Evolutionary conservation across 2,329 filamentous ascomycete species (phyloP), one percentile per base, ranked within the genome.

Genomic region (Calonectria crousiana): DNA sequence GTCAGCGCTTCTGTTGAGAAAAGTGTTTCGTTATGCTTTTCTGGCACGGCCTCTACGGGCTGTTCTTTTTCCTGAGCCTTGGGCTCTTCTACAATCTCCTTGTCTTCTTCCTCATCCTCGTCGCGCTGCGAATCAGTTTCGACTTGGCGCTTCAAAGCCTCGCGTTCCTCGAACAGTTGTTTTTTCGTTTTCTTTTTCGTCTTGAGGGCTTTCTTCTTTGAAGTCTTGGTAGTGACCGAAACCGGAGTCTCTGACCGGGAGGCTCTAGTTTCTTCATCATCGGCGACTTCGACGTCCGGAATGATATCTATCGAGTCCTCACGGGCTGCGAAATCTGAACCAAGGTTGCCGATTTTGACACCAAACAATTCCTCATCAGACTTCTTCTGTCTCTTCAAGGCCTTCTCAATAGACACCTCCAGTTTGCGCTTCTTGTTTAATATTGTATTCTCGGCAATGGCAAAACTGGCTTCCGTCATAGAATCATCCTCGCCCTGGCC

Each of bases 361-460:
- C 91, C 92, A 81, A 95, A 95, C 6, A 96, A 88, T 78, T 95
- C 94, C 79, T 96, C 94, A 72, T 96, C 94, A 0, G 89, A 89
- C 82, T 95, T 95, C 86, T 95, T 96, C 79, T 93, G 94, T 64
- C 95, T 92, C 84, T 98, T 97, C 66, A 94, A 91, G 60, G 93
- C 90, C 69, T 90, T 90, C 72, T 94, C 91, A 26, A 94, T 90
- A 47, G 93, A 92, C 2, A 74, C 73, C 49, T 94, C 91, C 49
- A 95, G 88, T 84, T 96, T 97, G 77, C 94, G 92, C 83, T 98
- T 97, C 83, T 86, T 94, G 80, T 84, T 87, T 81, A 84, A 88
- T 73, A 82, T 85, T 76, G 82, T 86, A 75, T 85, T 83, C 64
- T 95, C 93, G 56, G 90, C 86, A 72, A 93, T 88, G 56, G 91